Evolutionary conservation across 495 filamentous ascomycete genomes (phyloP).

Genomic region (Apodospora peruviana): DNA sequence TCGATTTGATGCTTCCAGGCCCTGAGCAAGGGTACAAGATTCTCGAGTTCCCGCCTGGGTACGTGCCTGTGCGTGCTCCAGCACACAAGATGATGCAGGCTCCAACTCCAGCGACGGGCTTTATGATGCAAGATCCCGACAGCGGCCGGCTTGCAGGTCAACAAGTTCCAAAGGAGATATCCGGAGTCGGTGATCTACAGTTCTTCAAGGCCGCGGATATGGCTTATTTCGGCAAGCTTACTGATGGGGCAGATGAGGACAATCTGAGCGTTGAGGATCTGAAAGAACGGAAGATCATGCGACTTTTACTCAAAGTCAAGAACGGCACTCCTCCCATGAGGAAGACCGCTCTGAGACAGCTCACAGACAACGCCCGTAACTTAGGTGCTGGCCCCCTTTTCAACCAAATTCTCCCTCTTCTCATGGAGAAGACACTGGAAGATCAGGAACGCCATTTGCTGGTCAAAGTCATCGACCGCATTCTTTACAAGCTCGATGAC

Average conservation of each 20-base stretch:
- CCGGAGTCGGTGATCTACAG: slow-evolving; percentile 92
- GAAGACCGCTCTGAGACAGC: slow-evolving; percentile 96
- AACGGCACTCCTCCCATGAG: slow-evolving; percentile 98
- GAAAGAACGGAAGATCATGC: slow-evolving; percentile 98
- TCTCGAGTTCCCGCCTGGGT: slow-evolving; percentile 87
- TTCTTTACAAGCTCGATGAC: slow-evolving; percentile 97
- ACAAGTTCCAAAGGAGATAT: slow-evolving; percentile 92
- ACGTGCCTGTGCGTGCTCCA: slow-evolving; percentile 74
- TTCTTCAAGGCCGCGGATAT: slow-evolving; percentile 99
- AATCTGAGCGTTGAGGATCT: slow-evolving; percentile 88
- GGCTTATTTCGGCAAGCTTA: slow-evolving; percentile 97
- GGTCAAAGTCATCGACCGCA: slow-evolving; percentile 98
- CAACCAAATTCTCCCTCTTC: slow-evolving; percentile 92
- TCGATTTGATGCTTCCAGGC: slow-evolving; percentile 82
- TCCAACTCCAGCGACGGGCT: slow-evolving; percentile 67
- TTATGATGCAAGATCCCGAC: slow-evolving; percentile 97
- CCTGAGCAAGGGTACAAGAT: slow-evolving; percentile 83
- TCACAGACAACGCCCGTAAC: slow-evolving; percentile 95
- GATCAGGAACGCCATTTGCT: slow-evolving; percentile 98
- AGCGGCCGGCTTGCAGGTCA: slow-evolving; percentile 75
- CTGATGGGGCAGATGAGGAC: slow-evolving; percentile 91
- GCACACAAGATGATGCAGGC: slow-evolving; percentile 74
- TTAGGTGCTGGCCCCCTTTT: slow-evolving; percentile 94
- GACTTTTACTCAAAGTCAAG: slow-evolving; percentile 95
- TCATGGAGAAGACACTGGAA: slow-evolving; percentile 98